phyloP scores from a whole-genome alignment of 2,329 filamentous ascomycete species.

The Cordyceps fumosorosea region DNA sequence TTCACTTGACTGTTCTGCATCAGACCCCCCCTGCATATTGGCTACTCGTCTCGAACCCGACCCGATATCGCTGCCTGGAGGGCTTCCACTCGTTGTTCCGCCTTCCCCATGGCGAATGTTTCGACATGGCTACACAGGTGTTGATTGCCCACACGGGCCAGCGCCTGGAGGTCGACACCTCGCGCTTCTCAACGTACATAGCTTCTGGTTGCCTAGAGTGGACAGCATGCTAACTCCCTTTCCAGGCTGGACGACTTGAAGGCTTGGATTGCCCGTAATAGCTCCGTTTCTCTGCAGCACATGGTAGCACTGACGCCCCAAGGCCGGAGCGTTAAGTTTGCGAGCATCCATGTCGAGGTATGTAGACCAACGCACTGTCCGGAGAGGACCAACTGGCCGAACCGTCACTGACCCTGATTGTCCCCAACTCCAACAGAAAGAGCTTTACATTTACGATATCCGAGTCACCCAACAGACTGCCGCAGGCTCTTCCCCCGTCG shows the following conservation, averaged over 20 bases:
- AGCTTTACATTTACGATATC: constrained; percentile 90
- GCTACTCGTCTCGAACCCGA: neutral
- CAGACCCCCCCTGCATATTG: neutral
- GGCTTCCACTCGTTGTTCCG: constrained; percentile 19
- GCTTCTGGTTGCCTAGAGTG: neutral
- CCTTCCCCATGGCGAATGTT: constrained; percentile 38
- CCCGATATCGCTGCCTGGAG: constrained; percentile 15
- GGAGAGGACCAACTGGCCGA: neutral
- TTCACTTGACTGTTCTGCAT: neutral
- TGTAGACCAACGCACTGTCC: constrained; percentile 18
- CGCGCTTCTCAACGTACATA: constrained; percentile 65
- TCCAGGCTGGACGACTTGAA: constrained; percentile 75
- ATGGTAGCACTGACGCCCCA: constrained; percentile 83
- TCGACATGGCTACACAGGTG: constrained; percentile 80
- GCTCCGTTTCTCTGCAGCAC: constrained; percentile 65
- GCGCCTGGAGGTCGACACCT: constrained; percentile 71
- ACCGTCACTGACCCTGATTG: constrained; percentile 9
- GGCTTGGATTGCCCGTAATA: constrained; percentile 69
- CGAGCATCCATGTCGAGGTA: constrained; percentile 76
- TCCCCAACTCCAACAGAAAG: constrained; percentile 55
- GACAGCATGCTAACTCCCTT: constrained; percentile 18
- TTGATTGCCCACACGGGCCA: constrained; percentile 91
- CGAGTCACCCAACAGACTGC: constrained; percentile 58
- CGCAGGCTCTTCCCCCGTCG: constrained; percentile 34
- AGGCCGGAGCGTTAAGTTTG: constrained; percentile 76